Percentiles rank a stretch among this genome's conserved stretches.
Conservation (phyloP, 345 rosid species). For the Eucalyptus pauciflora region DNA sequence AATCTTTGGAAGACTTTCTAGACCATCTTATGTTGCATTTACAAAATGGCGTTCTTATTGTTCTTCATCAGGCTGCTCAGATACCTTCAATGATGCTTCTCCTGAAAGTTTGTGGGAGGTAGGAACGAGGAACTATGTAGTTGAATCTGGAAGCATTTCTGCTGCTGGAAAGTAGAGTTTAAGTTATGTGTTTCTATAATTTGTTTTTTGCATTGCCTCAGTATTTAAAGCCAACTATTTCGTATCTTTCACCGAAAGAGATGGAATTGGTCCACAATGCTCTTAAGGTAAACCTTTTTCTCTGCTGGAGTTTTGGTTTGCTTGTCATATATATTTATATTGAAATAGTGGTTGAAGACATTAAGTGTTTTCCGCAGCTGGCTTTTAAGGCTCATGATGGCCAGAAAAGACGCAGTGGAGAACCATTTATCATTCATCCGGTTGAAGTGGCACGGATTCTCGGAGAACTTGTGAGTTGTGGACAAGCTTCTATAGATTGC, state of each 20-base stretch:
- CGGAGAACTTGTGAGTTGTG: conserved; percentile 86
- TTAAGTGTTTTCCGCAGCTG: conserved; percentile 41
- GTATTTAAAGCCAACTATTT: conserved; percentile 58
- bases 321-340: background rate
- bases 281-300: conserved; percentile 43
- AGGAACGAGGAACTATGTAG: conserved; percentile 1
- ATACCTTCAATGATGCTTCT: conserved; percentile 28
- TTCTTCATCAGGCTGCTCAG: conserved; percentile 35
- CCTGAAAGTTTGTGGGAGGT: conserved; percentile 96
- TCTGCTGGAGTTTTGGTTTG: background rate
- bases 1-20: conserved; percentile 24
- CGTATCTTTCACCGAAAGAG: conserved; percentile 75
- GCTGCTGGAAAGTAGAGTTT: background rate
- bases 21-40: conserved; percentile 23
- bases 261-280: conserved; percentile 75
- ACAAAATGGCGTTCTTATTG: conserved; percentile 48
- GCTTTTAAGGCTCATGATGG: conserved; percentile 98
- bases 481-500: background rate
- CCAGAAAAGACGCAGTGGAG: conserved; percentile 96
- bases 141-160: background rate
- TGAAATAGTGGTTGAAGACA: background rate
- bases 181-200: background rate
- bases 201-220: conserved; percentile 12
- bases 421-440: conserved; percentile 95
- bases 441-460: conserved; percentile 96